phyloP scores from a whole-genome alignment of 306 rosid genomes.

The Pachyrhizus erosus region DNA sequence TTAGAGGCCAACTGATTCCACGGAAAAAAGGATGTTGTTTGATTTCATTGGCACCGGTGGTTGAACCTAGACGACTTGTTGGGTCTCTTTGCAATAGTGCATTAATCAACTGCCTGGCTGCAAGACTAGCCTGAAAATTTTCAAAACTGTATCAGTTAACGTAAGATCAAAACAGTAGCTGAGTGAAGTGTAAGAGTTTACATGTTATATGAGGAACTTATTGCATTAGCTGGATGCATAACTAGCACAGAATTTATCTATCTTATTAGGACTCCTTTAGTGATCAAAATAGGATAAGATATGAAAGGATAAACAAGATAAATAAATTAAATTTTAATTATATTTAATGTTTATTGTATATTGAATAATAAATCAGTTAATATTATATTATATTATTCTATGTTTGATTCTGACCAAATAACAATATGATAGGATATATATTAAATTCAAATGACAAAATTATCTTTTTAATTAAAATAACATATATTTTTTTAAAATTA shows the following conservation, averaged over 20 bases:
- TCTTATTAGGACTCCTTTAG: no score
- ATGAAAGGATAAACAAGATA: no score
- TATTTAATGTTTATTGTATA: no score
- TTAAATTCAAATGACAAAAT: no score
- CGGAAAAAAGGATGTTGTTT: conserved; percentile 90
- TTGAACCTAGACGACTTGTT: conserved; percentile 71
- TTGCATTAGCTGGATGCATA: conserved; percentile 30
- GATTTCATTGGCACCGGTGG: conserved; percentile 81
- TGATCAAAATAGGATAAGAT: no score
- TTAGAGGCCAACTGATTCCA: conserved; percentile 88
- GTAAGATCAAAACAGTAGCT: conserved; percentile 29
- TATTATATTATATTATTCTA: no score
- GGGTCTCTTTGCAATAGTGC: conserved; percentile 93
- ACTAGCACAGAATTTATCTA: background rate
- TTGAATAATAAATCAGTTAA: no score
- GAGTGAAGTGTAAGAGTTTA: background rate
- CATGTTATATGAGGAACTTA: background rate
- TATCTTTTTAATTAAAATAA: no score
- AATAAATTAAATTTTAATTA: no score
- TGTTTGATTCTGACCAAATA: no score
- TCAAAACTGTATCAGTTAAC: conserved; percentile 28
- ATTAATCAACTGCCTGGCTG: conserved; percentile 88
- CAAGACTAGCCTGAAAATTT: conserved; percentile 80
- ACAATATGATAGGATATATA: no score
- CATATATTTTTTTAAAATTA: no score